These are phyloP conservation scores for Kodamaea derodonti DNA, from an alignment of 1,139 yeast genomes.

Conservation along the genomic window DNA sequence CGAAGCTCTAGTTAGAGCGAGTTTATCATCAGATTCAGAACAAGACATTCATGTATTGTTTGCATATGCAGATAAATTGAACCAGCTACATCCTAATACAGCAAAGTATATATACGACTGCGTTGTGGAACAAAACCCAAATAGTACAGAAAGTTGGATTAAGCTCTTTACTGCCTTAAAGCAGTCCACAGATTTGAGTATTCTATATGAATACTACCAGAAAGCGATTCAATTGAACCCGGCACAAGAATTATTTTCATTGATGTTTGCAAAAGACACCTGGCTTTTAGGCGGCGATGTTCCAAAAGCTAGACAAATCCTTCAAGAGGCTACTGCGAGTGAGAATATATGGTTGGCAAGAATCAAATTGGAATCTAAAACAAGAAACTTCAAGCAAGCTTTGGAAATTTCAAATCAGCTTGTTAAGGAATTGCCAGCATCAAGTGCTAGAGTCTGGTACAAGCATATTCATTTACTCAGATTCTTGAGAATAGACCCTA, in stretches of 20 bases:
- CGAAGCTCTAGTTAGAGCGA: conserved; percentile 31
- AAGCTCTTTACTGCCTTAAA: conserved; percentile 47
- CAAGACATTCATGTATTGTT: not conserved
- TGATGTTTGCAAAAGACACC: conserved; percentile 71
- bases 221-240: conserved; percentile 50
- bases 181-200: conserved; percentile 15
- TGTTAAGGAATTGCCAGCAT: conserved; percentile 25
- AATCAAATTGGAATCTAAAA: conserved; percentile 55
- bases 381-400: conserved; percentile 37
- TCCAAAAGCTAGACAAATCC: conserved; percentile 49
- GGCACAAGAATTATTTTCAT: conserved; percentile 45
- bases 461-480: conserved; percentile 60
- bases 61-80: conserved; percentile 5
- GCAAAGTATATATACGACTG: conserved; percentile 47
- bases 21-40: conserved; percentile 9
- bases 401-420: conserved; percentile 40
- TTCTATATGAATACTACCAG: conserved; percentile 49
- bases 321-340: conserved; percentile 45
- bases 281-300: conserved; percentile 50
- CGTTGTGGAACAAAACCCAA: conserved; percentile 46
- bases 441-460: conserved; percentile 54
- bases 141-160: conserved; percentile 53
- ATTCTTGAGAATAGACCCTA: conserved; percentile 27
- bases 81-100: conserved; percentile 23
- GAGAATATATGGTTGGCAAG: conserved; percentile 70